phyloP scores from a whole-genome alignment of 495 filamentous ascomycete genomes.

The Podospora comata region DNA sequence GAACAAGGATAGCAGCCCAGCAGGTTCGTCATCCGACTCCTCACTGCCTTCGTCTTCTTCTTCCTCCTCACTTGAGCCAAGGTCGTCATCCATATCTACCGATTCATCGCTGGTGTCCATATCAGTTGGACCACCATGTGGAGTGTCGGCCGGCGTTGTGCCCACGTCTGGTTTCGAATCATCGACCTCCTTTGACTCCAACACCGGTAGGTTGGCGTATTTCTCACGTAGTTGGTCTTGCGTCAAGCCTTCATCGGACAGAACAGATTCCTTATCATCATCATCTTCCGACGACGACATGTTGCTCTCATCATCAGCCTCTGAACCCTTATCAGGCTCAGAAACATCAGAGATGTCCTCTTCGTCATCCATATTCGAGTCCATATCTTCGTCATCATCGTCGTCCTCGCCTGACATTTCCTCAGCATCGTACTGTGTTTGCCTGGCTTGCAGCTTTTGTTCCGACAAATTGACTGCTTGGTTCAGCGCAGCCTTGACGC shows the following conservation, averaged over 20 bases:
- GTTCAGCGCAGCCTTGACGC: constrained; percentile 77
- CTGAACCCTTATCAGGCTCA: constrained; percentile 19
- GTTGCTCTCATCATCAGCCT: constrained; percentile 60
- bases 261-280: constrained; percentile 57
- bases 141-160: constrained; percentile 26
- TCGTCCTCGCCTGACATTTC: constrained; percentile 57
- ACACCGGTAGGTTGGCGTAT: constrained; percentile 64
- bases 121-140: constrained; percentile 24
- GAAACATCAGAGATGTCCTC: constrained; percentile 15
- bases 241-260: constrained; percentile 68
- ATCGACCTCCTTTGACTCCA: constrained; percentile 24
- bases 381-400: constrained; percentile 52
- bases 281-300: constrained; percentile 66
- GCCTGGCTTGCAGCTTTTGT: constrained; percentile 53
- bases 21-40: constrained; percentile 51
- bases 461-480: constrained; percentile 73
- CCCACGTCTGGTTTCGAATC: constrained; percentile 18
- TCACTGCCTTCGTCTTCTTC: constrained; percentile 51
- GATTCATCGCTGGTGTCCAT: constrained; percentile 73
- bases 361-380: constrained; percentile 43
- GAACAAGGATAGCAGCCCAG: constrained; percentile 66
- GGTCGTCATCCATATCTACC: constrained; percentile 85
- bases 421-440: constrained; percentile 43
- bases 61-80: constrained; percentile 63
- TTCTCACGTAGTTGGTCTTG: constrained; percentile 75